Evolutionary conservation across 2,329 filamentous ascomycete genomes (phyloP), one percentile per base, ranked within the genome.

Genomic region (Apiospora phragmitis): DNA sequence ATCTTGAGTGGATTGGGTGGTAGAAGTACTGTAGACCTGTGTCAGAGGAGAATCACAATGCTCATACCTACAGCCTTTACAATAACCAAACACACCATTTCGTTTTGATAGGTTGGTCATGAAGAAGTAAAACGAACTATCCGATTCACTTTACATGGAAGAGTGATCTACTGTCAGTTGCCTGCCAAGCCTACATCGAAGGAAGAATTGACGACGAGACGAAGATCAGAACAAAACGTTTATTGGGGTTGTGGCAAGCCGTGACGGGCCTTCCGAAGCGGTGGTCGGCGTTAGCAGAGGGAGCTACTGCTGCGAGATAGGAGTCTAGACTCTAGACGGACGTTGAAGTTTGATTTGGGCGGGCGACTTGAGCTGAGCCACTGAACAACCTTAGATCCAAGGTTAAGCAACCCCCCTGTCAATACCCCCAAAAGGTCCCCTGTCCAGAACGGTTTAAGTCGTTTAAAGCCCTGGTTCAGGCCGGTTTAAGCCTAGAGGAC

Each of bases 331-430:
- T 42, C 9, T 16, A 32, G 49, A 32, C 49, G 24, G 51, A 35
- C 29, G 51, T 59, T 35, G 51, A 35, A 59, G 21, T 59, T 59
- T 45, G 43, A 45, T 45, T 45, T 45, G 16, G 5, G 26, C 18
- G 14, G 12, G 29, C 26, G 51, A 59, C 51, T 32, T 21, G 51
- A 21, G 24, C 24, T 8, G 49, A 35, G 26, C 51, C 51, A 59
- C 51, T 7, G 51, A 49, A 49, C 45, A 49, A 49, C 45, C 55
- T 62, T 62, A 62, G 55, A 62, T 62, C 55, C 55, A 62, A 62
- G 55, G 29, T 62, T 62, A 62, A 62, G 32, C 29, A 35, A 4
- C 12, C 14, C 51, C 51, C 38, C 41, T 43, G 65, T 29, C 4
- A 24, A 16, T 1, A 29, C n/a, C 18, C 18, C 32, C 5, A 11